These are phyloP conservation scores for Coemansia sp. DNA, from an alignment of 192 early-diverging fungal genomes.

Conservation along the genomic window DNA sequence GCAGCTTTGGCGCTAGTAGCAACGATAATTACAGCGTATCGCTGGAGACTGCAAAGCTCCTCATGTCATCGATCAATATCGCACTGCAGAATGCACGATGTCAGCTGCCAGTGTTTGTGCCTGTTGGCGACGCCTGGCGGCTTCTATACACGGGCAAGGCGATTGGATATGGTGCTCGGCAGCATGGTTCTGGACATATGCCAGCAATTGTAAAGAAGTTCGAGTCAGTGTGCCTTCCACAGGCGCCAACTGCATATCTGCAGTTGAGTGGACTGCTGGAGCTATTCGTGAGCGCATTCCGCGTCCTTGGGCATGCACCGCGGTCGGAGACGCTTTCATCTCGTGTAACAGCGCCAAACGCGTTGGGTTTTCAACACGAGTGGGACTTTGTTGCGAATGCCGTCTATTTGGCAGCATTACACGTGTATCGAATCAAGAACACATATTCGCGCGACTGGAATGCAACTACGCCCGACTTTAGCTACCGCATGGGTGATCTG, in stretches of 20 bases:
- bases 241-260: slow-evolving; percentile 36
- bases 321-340: neutral
- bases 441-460: slow-evolving; percentile 49
- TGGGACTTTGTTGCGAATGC: slow-evolving; percentile 24
- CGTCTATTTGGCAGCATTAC: slow-evolving; percentile 31
- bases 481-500: slow-evolving; percentile 40
- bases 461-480: slow-evolving; percentile 22
- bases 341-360: neutral
- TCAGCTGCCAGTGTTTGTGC: slow-evolving; percentile 63
- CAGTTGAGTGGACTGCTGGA: slow-evolving; percentile 47
- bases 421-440: slow-evolving; percentile 46
- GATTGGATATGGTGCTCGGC: neutral
- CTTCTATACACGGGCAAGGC: slow-evolving; percentile 38
- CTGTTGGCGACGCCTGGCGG: slow-evolving; percentile 53
- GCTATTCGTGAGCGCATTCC: slow-evolving; percentile 37
- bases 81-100: slow-evolving; percentile 67
- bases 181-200: neutral
- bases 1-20: neutral
- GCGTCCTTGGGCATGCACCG: slow-evolving; percentile 13
- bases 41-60: slow-evolving; percentile 59
- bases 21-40: slow-evolving; percentile 56
- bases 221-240: slow-evolving; percentile 33
- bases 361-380: slow-evolving; percentile 6
- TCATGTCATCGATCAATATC: slow-evolving; percentile 67
- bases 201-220: slow-evolving; percentile 15